Evolutionary conservation across 129 eudicot species (phyloP).

Genomic region (Smallanthus sonchifolius): DNA sequence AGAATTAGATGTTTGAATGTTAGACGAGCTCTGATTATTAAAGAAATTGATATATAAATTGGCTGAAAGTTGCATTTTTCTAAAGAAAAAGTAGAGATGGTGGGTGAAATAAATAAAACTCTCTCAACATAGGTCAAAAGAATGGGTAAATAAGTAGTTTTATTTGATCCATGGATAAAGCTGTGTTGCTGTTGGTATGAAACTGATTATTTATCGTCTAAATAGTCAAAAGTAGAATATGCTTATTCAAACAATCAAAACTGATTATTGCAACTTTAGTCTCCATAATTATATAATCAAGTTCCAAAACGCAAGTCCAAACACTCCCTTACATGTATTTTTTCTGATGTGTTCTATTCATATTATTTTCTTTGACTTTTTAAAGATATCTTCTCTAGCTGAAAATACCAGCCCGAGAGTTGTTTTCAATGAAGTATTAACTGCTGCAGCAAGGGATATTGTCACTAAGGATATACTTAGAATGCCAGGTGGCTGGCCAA

Average conservation of each 20-base stretch:
- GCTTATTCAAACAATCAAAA: background rate
- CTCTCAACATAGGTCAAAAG: background rate
- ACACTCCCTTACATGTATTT: background rate
- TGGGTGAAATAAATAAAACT: background rate
- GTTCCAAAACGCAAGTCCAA: background rate
- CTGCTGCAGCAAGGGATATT: conserved; percentile 81
- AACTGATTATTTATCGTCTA: background rate
- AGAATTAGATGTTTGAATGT: background rate
- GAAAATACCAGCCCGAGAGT: conserved; percentile 71
- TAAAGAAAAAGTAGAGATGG: background rate
- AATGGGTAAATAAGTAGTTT: background rate
- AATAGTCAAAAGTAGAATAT: background rate
- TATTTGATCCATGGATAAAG: conserved; percentile 1
- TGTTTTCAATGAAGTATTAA: conserved; percentile 86
- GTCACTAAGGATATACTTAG: conserved; percentile 91
- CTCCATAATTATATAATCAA: background rate
- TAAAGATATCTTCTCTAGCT: conserved; percentile 80
- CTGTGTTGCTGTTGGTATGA: conserved; percentile 2
- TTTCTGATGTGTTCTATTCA: background rate
- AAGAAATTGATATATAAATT: background rate
- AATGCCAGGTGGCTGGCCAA: conserved; percentile 99
- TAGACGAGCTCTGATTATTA: background rate
- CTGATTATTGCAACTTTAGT: background rate
- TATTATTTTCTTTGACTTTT: conserved; percentile 45
- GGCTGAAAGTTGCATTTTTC: background rate